Base-by-base conservation (phyloP, 768 basidiomycete genomes). In the Clitopilus passeckerianus region DNA sequence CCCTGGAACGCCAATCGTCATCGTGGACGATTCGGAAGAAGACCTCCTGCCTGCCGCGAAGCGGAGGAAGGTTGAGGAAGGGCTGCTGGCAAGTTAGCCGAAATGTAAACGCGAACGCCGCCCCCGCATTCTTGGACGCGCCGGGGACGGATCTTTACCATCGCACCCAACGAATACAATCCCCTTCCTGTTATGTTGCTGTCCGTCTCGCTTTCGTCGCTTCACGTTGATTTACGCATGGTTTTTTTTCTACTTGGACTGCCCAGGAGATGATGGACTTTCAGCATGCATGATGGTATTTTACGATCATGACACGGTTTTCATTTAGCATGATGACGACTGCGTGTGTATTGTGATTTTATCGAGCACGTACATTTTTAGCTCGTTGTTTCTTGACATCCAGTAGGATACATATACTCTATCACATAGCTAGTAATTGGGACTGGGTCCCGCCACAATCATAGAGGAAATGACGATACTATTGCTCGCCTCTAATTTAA, bases 11-110 rank as follows among this genome's bases (percentile, higher is more conserved):
- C 82, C 86, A n/a, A 80, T 86, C 34, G 74, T 89, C 43, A 73
- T 86, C 50, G 75, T 86, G 33, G 87, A 89, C 60, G 86, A 87
- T 57, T 50, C 46, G 22, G 80, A 80, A 23, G 81, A 83, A 34
- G 79, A 81, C 37, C 78, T 83, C 50, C 79, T 76, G 34, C 85
- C 86, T 46, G 78, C 73, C 27, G 68, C 74, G 56, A 90, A 89
- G 72, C 81, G 81, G 63, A 78, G 87, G 66, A 82, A 80, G 69
- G 58, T 82, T 18, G 78, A 78, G 18, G 66, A 67, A 24, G 66
- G 63, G 34, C 54, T 64, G 53, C 53, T 67, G 55, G 58, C 53
- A 18, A 61, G 50, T 59, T 34, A 57, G 27, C 34, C 20, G 18
- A 52, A 55, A 52, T 20, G 23, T 57, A 50, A 41, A 41, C 37